These are phyloP conservation scores for Stagonosporopsis vannaccii DNA, from an alignment of 2,329 filamentous ascomycete species.

Conservation along the genomic window DNA sequence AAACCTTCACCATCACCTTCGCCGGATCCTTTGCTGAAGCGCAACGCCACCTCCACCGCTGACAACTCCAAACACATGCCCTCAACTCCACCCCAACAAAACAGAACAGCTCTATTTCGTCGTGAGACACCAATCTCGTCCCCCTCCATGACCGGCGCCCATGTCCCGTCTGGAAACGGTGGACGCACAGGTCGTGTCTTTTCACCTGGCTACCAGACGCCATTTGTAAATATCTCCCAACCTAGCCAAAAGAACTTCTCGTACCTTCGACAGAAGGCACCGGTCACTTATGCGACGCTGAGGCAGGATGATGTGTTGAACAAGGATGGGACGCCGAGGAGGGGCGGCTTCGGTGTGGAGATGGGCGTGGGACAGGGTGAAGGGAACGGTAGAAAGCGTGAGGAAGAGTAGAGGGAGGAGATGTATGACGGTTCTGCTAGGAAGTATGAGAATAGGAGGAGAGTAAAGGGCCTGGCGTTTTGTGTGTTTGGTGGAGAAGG, in stretches of 20 bases:
- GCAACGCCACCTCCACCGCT: neutral
- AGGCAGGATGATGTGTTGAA: neutral
- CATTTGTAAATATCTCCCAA: neutral
- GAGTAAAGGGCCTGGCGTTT: too few relatives aligned
- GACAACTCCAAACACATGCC: neutral
- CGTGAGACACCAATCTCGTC: too few relatives aligned
- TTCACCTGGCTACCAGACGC: constrained; percentile 1
- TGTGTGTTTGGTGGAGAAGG: neutral
- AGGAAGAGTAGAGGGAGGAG: neutral
- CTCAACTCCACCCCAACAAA: neutral
- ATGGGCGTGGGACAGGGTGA: neutral
- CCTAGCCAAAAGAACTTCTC: neutral
- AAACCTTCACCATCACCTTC: neutral
- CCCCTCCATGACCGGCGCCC: too few relatives aligned
- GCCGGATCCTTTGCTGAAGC: neutral
- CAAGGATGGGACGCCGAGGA: neutral
- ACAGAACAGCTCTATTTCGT: neutral
- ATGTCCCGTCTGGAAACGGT: neutral
- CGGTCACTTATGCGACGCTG: constrained; percentile 1
- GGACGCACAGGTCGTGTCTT: neutral
- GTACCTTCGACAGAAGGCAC: neutral
- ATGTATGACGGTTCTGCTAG: too few relatives aligned
- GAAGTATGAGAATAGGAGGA: too few relatives aligned
- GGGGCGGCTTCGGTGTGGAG: neutral
- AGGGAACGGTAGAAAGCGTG: neutral